phyloP scores from a whole-genome alignment of 73 alveolate species.

The Blepharisma japonicum region DNA sequence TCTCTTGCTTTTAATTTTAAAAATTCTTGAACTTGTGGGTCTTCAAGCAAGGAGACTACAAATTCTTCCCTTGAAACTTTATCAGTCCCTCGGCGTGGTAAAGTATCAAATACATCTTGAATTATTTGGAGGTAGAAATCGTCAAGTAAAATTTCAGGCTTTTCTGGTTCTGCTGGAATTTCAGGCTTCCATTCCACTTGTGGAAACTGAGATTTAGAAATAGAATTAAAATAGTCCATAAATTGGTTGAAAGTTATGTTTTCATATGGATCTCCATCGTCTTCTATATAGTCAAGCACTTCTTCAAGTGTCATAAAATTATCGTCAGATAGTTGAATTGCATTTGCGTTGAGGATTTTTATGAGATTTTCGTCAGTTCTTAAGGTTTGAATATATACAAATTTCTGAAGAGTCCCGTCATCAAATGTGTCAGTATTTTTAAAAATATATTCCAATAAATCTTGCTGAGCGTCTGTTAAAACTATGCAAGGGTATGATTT shows the following conservation, averaged over 20 bases:
- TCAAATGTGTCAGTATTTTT: conserved; percentile 45
- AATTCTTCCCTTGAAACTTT: neutral
- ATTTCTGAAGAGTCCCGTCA: conserved; percentile 45
- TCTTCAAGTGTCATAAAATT: conserved; percentile 47
- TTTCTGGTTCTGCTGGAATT: neutral
- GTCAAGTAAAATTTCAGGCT: neutral
- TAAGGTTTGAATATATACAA: conserved; percentile 36
- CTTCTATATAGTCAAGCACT: conserved; percentile 31
- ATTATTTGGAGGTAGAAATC: conserved; percentile 34
- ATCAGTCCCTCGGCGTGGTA: conserved; percentile 5
- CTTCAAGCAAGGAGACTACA: neutral
- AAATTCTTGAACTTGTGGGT: conserved; percentile 26
- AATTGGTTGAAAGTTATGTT: conserved; percentile 56
- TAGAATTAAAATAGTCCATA: conserved; percentile 39
- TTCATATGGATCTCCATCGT: conserved; percentile 47
- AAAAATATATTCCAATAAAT: conserved; percentile 41
- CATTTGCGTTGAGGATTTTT: conserved; percentile 51
- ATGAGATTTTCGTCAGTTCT: conserved; percentile 52
- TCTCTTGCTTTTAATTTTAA: neutral
- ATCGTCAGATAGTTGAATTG: conserved; percentile 46
- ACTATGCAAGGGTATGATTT: neutral
- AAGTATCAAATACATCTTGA: conserved; percentile 44
- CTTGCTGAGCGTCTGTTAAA: neutral
- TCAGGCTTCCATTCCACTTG: too few relatives aligned
- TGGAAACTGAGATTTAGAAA: neutral